Conservation (phyloP, 345 rosid genomes). For the Syzygium jambos region DNA sequence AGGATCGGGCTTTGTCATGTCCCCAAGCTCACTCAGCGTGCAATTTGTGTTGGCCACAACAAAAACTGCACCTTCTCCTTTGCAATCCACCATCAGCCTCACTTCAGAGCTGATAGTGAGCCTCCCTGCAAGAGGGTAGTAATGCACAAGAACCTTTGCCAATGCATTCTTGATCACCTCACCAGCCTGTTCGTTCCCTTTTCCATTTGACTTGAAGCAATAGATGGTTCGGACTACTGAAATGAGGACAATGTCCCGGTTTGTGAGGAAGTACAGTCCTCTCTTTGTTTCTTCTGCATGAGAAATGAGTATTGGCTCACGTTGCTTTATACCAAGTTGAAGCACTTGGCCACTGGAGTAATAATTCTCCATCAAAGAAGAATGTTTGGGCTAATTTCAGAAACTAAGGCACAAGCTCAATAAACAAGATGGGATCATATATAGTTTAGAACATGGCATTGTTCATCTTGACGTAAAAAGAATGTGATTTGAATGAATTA, state of each 20-base stretch:
- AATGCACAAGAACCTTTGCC: conserved; percentile 63
- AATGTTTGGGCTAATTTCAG: conserved; percentile 21
- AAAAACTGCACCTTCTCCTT: conserved; percentile 71
- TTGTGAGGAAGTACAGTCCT: conserved; percentile 73
- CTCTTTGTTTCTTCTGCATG: conserved; percentile 67
- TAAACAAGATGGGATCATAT: neutral
- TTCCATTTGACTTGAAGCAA: conserved; percentile 60
- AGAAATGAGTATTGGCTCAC: conserved; percentile 40
- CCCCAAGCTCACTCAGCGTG: conserved; percentile 51
- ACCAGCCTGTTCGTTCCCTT: conserved; percentile 50
- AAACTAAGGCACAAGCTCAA: conserved; percentile 20
- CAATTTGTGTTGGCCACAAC: conserved; percentile 79
- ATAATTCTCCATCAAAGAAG: conserved; percentile 28
- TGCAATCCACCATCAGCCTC: conserved; percentile 62
- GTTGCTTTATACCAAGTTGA: conserved; percentile 42
- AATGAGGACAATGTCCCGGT: conserved; percentile 71
- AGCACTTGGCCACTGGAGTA: conserved; percentile 19
- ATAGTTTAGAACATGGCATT: neutral
- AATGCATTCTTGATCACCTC: conserved; percentile 63
- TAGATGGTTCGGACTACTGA: conserved; percentile 67
- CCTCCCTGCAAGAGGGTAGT: conserved; percentile 84
- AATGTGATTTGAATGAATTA: neutral
- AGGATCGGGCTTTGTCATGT: conserved; percentile 69
- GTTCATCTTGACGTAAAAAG: neutral
- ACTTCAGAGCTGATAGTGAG: conserved; percentile 63